Evolutionary conservation across 768 basidiomycete genomes (phyloP).

Genomic region (Tricholoma furcatifolium): DNA sequence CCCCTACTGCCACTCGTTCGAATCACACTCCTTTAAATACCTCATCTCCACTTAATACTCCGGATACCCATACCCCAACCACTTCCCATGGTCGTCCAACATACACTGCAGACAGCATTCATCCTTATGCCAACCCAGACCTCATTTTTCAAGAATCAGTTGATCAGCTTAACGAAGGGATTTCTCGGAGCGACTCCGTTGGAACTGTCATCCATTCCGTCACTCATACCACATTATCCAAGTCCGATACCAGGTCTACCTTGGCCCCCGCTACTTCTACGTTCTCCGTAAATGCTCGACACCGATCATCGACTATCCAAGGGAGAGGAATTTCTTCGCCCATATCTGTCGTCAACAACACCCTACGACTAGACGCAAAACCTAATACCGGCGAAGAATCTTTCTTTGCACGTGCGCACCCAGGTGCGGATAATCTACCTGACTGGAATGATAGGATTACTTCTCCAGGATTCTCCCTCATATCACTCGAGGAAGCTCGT

Average conservation of each 20-base stretch:
- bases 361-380: conserved; percentile 21
- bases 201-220: conserved; percentile 49
- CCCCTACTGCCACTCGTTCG: conserved; percentile 28
- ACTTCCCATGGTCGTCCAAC: conserved; percentile 15
- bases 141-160: conserved; percentile 43
- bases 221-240: conserved; percentile 26
- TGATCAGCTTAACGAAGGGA: conserved; percentile 28
- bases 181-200: conserved; percentile 49
- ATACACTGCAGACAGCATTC: conserved; percentile 41
- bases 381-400: conserved; percentile 26
- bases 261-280: conserved; percentile 31
- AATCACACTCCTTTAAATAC: conserved; percentile 19
- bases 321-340: conserved; percentile 60
- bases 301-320: conserved; percentile 35
- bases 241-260: conserved; percentile 32
- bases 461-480: conserved; percentile 60
- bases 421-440: conserved; percentile 34
- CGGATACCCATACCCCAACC: conserved; percentile 10
- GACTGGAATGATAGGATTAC: conserved; percentile 50
- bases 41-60: neutral
- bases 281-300: conserved; percentile 17
- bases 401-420: conserved; percentile 21
- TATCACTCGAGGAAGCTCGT: conserved; percentile 77
- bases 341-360: conserved; percentile 37
- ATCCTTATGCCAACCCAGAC: conserved; percentile 84